Evolutionary conservation across 148 eudicot genomes (phyloP), one percentile per base, ranked within the genome.

Genomic region (Drosera capensis): DNA sequence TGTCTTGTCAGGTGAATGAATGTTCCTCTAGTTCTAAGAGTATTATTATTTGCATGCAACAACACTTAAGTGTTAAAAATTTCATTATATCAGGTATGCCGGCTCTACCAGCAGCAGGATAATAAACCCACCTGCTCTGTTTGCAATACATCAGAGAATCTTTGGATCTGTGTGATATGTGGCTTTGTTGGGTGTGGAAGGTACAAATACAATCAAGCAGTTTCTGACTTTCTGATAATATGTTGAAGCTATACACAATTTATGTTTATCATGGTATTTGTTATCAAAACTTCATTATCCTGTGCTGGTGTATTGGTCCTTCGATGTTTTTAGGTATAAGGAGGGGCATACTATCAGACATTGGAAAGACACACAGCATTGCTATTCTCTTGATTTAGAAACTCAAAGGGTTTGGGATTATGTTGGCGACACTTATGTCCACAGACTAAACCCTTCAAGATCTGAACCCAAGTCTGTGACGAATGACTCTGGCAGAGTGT

Each of bases 151-250:
- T 63, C 66, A 43, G 74, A 85, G 62, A 78, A 81, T 55, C 78
- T 77, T 12, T 92, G 99, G 88, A 68, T 71, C 45, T 92, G 99
- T 63, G 63, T 92, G 63, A 74, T 85, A 26, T 92, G 99, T 67
- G 93, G 95, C 53, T 85, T 92, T 72, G 85, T 92, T 47, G 99
- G 99, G 54, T 92, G 99, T 70, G 99, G 99, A 74, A 81, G 99
- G 99, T 92, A 75, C 17, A 41, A 9, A 19, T 41, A n/a, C n/a
- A n/a, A n/a, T n/a, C n/a, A n/a, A n/a, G n/a, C n/a, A n/a, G n/a
- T n/a, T n/a, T n/a, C n/a, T n/a, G n/a, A n/a, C n/a, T n/a, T n/a
- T n/a, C n/a, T n/a, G n/a, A n/a, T n/a, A n/a, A n/a, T n/a, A n/a
- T n/a, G n/a, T n/a, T n/a, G n/a, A n/a, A n/a, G n/a, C n/a, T n/a